phyloP scores from a whole-genome alignment of 257 asterid genomes.

The Plantago major region DNA sequence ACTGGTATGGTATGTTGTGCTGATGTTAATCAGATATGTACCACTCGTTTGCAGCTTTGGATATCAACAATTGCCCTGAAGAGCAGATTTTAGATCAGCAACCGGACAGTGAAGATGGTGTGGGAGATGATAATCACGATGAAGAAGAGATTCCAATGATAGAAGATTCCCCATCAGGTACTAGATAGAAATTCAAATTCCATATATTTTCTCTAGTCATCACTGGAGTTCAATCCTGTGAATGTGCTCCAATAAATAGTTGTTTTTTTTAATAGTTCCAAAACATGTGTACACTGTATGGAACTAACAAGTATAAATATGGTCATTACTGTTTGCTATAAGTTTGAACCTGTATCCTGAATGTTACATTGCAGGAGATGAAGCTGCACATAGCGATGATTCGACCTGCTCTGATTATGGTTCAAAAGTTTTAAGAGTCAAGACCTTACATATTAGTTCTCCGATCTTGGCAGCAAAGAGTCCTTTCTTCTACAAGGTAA shows the following conservation, averaged over 20 bases:
- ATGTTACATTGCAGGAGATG: slow-evolving; percentile 25
- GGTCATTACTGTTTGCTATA: not conserved
- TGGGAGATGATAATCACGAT: slow-evolving; percentile 57
- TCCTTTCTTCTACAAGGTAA: slow-evolving; percentile 54
- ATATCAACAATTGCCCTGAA: slow-evolving; percentile 66
- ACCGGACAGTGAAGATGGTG: slow-evolving; percentile 56
- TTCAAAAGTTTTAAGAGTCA: slow-evolving; percentile 40
- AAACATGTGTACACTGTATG: not conserved
- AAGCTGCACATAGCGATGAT: slow-evolving; percentile 47
- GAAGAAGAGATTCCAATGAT: slow-evolving; percentile 66
- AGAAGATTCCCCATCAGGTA: slow-evolving; percentile 75
- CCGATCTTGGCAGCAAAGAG: slow-evolving; percentile 59
- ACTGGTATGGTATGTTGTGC: slow-evolving; percentile 34
- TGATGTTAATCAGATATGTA: slow-evolving; percentile 80
- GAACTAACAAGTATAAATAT: no score
- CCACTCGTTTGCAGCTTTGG: slow-evolving; percentile 98
- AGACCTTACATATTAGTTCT: slow-evolving; percentile 50
- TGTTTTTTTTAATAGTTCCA: not conserved
- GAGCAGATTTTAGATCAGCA: slow-evolving; percentile 66
- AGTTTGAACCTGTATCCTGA: not conserved
- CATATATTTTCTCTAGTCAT: not conserved
- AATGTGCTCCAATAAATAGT: not conserved
- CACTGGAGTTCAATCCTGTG: not conserved
- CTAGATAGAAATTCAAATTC: slow-evolving; percentile 1
- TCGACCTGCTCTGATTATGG: slow-evolving; percentile 60